Evolutionary conservation across 2,329 filamentous ascomycete species (phyloP).

Genomic region (Didymella glomerata): DNA sequence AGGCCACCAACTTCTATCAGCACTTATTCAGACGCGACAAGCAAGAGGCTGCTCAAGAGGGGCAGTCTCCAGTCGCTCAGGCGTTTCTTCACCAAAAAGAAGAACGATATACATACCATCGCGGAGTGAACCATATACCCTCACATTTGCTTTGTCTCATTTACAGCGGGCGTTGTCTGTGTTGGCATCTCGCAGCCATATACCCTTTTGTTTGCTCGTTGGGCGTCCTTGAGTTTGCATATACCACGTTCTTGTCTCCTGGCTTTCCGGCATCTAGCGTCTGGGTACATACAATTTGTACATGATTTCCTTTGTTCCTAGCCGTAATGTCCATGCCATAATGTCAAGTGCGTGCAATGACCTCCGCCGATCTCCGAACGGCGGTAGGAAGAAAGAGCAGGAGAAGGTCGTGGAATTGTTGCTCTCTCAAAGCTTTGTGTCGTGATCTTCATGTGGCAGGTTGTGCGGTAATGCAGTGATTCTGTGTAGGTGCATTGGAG

Average conservation of each 20-base stretch:
- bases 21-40: constrained; percentile 30
- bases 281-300: constrained; percentile 20
- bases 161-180: constrained; percentile 22
- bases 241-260: constrained; percentile 15
- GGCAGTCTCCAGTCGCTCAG: constrained; percentile 48
- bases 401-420: not conserved
- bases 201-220: constrained; percentile 24
- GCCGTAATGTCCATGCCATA: constrained; percentile 11
- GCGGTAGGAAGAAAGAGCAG: not conserved
- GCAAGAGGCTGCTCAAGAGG: constrained; percentile 41
- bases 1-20: constrained; percentile 45
- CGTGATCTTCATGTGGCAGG: not conserved
- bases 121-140: constrained; percentile 40
- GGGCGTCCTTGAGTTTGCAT: constrained; percentile 11
- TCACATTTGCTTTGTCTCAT: constrained; percentile 26
- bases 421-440: constrained; percentile 6
- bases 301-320: constrained; percentile 11
- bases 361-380: not conserved
- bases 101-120: constrained; percentile 45
- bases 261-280: constrained; percentile 9
- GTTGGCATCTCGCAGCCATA: constrained; percentile 25
- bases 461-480: not conserved
- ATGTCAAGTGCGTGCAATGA: constrained; percentile 12
- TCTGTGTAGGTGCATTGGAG: not conserved
- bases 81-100: constrained; percentile 49